Base-by-base conservation (phyloP, 2,329 filamentous ascomycete genomes). In the Teratosphaeria zuluensis region DNA sequence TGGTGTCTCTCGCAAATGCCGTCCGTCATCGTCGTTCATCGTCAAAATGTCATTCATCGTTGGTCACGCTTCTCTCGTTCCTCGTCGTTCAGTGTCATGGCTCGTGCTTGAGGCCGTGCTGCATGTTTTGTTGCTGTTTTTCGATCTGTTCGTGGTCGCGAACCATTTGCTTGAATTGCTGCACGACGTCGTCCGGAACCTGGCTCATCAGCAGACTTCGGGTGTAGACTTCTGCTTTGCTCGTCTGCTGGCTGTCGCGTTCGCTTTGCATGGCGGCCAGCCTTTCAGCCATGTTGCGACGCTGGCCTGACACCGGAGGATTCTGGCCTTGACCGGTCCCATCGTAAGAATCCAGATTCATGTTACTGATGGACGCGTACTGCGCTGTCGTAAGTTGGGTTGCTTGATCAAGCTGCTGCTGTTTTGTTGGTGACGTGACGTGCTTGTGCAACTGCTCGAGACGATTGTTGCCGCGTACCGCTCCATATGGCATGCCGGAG, bases 181-280 rank as follows among this genome's bases (percentile, higher is more conserved):
- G 85, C 57, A 99, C 90, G 54, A 97, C 91, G 64, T 97, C 91
- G 66, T 85, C 83, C 14, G 94, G 92, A 67, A 97, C 92, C 74
- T 92, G 89, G 70, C 96, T 91, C 90, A 90, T 96, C 59, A 97
- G 84, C 62, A 97, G 81, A 62, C 90, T 95, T 59, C 92, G 84
- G 35, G 92, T 95, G 77, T 96, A 96, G 51, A 96, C 89, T 68
- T 96, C 91, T 59, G 92, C 89, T 54, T 87, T 88, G 58, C 57
- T 62, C 51, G 58, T 63, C 54, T 60, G 65, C 21, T 55, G 55
- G 68, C 80, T 80, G 67, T 56, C 46, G 56, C 33, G 56, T 8
- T 81, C 83, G 65, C 78, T 78, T 64, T 90, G 86, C 84, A 96
- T 90, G 53, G 84, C 85, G 55, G 88, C 85, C 53, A 96, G 82